These are phyloP conservation scores for Exophiala aquamarina DNA, from an alignment of 2,329 filamentous ascomycete species.

Conservation along the genomic window DNA sequence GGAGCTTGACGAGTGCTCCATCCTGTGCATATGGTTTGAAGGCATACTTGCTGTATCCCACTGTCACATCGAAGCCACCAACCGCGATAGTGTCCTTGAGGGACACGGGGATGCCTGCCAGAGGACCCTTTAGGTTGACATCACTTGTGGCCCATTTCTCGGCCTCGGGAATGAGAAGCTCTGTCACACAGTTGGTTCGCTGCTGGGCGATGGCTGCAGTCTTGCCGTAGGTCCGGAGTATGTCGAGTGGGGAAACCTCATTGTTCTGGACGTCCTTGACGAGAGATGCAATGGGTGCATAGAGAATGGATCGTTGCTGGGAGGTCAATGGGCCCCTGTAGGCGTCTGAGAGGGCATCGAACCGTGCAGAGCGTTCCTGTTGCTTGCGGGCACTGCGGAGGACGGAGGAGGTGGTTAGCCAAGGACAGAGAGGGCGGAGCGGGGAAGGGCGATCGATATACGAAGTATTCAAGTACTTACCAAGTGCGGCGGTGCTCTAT, in stretches of 20 bases:
- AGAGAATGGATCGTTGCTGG: slow-evolving; percentile 66
- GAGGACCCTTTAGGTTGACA: slow-evolving; percentile 73
- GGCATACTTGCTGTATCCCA: slow-evolving; percentile 75
- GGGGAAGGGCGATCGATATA: slow-evolving; percentile 4
- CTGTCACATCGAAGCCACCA: slow-evolving; percentile 76
- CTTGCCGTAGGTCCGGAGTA: slow-evolving; percentile 85
- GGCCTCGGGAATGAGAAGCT: slow-evolving; percentile 76
- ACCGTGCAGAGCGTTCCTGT: slow-evolving; percentile 67
- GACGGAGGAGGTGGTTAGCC: not conserved
- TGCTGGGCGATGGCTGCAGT: slow-evolving; percentile 79
- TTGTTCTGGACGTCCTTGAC: slow-evolving; percentile 76
- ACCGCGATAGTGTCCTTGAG: slow-evolving; percentile 78
- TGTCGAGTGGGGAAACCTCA: slow-evolving; percentile 63
- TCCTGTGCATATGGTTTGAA: slow-evolving; percentile 67
- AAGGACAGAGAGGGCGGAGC: not conserved
- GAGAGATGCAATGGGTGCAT: slow-evolving; percentile 72
- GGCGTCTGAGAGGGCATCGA: slow-evolving; percentile 62
- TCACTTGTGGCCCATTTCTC: slow-evolving; percentile 67
- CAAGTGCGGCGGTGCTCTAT: slow-evolving; percentile 70
- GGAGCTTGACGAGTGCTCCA: slow-evolving; percentile 69
- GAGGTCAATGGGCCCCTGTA: slow-evolving; percentile 68
- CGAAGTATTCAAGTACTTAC: slow-evolving; percentile 47
- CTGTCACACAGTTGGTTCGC: slow-evolving; percentile 86
- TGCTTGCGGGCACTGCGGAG: slow-evolving; percentile 71
- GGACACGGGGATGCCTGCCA: slow-evolving; percentile 84